Base-by-base conservation (phyloP, 1,139 yeast genomes). In the Yamadazyma pseudoaaseri region DNA sequence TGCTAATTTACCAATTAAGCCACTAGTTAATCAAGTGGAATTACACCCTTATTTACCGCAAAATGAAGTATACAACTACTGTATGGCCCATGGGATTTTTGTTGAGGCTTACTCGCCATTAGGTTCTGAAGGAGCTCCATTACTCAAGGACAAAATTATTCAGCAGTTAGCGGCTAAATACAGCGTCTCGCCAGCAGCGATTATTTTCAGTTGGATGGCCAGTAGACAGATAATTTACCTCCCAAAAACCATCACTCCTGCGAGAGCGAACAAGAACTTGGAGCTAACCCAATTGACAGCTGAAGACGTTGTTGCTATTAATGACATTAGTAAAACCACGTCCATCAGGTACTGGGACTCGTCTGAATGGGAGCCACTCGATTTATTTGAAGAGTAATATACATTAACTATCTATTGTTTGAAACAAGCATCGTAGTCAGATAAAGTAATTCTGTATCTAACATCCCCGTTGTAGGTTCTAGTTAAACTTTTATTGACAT, bases 21-120 rank as follows among this genome's bases (percentile, higher is more conserved):
- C n/a, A n/a, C n/a, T n/a, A n/a, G n/a, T n/a, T n/a, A n/a, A n/a
- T n/a, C n/a, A n/a, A n/a, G n/a, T n/a, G n/a, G n/a, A n/a, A n/a
- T n/a, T n/a, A n/a, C n/a, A n/a, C n/a, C n/a, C n/a, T n/a, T n/a
- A n/a, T n/a, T n/a, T n/a, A n/a, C n/a, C n/a, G n/a, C n/a, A n/a
- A n/a, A n/a, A n/a, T n/a, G n/a, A n/a, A n/a, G n/a, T 61, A 33
- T 56, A 68, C 12, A 22, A 31, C 8, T 77, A 52, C 51, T 63
- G 70, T 42, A 59, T 60, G 35, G 47, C 60, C 8, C 53, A 77
- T 36, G 62, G 62, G 10, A 73, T 79, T 38, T 39, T 58, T 20
- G 49, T 76, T 26, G 73, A 70, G 34, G 80, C 83, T 4, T 79
- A 73, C 49, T 76, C 83, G 5, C 84, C 85, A 27, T 61, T 78